Evolutionary conservation across 306 rosid species (phyloP), one percentile per base, ranked within the genome.

Genomic region (Cucumis cinereus): DNA sequence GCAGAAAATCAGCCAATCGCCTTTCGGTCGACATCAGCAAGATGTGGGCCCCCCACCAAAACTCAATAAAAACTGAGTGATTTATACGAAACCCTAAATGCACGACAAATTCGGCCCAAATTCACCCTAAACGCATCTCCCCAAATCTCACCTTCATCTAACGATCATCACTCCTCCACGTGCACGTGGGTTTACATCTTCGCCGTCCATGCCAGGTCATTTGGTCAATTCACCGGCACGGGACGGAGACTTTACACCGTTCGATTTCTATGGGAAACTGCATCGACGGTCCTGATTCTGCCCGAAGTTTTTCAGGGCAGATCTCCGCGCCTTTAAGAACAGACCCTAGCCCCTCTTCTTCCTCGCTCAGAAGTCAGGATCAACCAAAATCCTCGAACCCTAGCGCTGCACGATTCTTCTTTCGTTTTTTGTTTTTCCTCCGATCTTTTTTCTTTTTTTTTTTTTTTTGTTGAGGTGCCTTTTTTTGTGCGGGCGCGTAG

Each of bases 291-390:
- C 1, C 0, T 1, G 0, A 22, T 49, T 4, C 72, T 85, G 83
- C 90, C 96, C 94, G 82, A 80, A 60, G 35, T 26, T 66, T 35
- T 68, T 15, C 2, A 85, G 98, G 98, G 92, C 89, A 93, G 98
- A 93, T 93, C 98, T 84, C 87, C 63, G 24, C 75, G 91, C 94
- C 98, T 93, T 93, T 93, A 93, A 93, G 96, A 86, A 84, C 88
- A 76, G 82, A 78, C 91, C 81, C 38, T 59, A n/a, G 85, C 89
- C 79, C 88, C 80, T 78, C 16, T 61, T 75, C 43, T 85, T 87
- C 82, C 82, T 86, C 94, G 93, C 96, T 75, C 98, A 87, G 90
- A 88, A 74, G 33, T 83, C 84, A 92, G 91, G 96, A 93, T 85
- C 43, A 38, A 77, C 52, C 60, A 78, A 67, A 83, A 77, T 75